Conservation (phyloP, 2,329 filamentous ascomycete species). For the Talaromyces sp. region DNA sequence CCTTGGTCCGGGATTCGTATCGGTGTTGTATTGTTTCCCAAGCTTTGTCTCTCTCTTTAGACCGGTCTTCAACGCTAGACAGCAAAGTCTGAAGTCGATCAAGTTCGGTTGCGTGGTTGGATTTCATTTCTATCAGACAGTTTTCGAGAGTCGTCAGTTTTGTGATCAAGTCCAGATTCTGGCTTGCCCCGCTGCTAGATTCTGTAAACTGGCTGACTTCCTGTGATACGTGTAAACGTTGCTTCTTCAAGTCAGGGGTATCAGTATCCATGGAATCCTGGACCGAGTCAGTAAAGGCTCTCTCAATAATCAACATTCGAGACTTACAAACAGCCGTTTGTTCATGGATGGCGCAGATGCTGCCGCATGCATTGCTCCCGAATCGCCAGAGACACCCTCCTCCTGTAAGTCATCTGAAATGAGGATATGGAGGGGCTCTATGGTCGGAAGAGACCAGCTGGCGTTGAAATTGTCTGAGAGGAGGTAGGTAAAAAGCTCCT, state of each 20-base stretch:
- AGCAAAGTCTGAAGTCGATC: constrained; percentile 24
- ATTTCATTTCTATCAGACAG: constrained; percentile 26
- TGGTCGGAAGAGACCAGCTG: constrained; percentile 32
- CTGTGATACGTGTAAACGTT: constrained; percentile 28
- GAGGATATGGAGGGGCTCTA: constrained; percentile 32
- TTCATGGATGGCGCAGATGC: constrained; percentile 12
- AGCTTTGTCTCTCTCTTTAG: constrained; percentile 26
- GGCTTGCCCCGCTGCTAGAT: constrained; percentile 24
- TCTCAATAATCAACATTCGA: neutral
- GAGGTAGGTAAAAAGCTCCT: constrained; percentile 29
- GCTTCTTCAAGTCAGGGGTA: constrained; percentile 30
- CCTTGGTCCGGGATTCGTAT: constrained; percentile 36
- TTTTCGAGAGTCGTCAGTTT: constrained; percentile 23
- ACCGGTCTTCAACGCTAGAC: constrained; percentile 19
- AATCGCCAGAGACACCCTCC: neutral
- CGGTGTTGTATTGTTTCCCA: constrained; percentile 37
- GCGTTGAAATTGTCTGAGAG: constrained; percentile 29
- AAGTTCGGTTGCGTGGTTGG: constrained; percentile 24
- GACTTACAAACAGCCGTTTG: constrained; percentile 28
- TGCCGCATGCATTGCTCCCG: constrained; percentile 11
- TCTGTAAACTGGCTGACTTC: constrained; percentile 33
- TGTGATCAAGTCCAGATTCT: constrained; percentile 20
- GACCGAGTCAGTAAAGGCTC: neutral
- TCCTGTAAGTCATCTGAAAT: constrained; percentile 18
- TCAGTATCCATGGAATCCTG: constrained; percentile 26